phyloP scores from a whole-genome alignment of 176 grass and related monocot species.

The Cenchrus purpureus region DNA sequence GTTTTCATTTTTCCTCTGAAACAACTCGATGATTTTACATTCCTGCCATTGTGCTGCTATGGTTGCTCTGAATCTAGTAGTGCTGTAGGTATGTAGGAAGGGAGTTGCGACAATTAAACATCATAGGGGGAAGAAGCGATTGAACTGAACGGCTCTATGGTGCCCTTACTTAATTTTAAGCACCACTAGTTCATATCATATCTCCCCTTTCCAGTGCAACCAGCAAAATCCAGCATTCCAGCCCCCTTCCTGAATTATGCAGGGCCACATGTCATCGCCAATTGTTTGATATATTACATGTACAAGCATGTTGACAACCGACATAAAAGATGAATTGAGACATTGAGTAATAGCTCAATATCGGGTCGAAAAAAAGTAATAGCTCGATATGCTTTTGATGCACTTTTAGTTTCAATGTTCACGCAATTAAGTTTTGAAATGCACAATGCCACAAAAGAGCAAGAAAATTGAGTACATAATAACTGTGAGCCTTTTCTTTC shows the following conservation, averaged over 20 bases:
- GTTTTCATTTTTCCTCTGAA: background rate
- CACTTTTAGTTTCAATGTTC: background rate
- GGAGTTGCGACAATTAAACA: background rate
- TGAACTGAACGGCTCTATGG: background rate
- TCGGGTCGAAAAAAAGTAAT: no score
- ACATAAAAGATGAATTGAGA: background rate
- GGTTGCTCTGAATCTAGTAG: background rate
- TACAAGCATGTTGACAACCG: background rate
- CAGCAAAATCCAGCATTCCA: no score
- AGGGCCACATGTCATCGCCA: background rate
- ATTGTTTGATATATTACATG: background rate
- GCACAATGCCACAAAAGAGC: background rate
- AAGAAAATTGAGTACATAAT: background rate
- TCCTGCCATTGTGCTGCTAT: background rate
- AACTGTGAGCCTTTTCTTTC: constrained; percentile 6
- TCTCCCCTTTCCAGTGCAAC: background rate
- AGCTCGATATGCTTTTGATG: background rate
- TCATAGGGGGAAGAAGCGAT: background rate
- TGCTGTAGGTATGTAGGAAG: background rate
- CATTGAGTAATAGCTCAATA: background rate
- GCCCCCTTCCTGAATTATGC: background rate
- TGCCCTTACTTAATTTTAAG: constrained; percentile 2
- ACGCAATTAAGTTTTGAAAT: background rate
- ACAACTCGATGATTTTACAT: background rate
- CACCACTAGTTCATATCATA: background rate